phyloP scores from a whole-genome alignment of 2,329 filamentous ascomycete species.

The Phyllosticta ampelicida region DNA sequence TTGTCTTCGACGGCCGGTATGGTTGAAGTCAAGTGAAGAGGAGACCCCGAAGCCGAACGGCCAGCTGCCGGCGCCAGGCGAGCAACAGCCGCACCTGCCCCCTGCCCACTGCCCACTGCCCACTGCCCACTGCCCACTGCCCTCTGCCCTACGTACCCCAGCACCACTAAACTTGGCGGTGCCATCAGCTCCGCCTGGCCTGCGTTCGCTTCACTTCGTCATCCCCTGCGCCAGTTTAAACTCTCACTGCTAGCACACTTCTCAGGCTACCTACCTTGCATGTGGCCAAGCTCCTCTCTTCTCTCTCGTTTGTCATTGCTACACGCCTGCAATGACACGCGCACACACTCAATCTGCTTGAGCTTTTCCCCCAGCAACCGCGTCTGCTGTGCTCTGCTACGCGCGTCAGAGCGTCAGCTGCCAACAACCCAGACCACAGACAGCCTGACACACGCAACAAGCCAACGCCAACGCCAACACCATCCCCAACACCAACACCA shows the following conservation, averaged over 20 bases:
- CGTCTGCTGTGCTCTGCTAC: background rate
- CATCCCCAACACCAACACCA: conserved; percentile 1
- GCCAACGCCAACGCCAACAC: background rate
- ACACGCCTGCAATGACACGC: background rate
- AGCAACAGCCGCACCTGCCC: background rate
- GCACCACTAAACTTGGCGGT: background rate
- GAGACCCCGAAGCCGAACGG: too few species aligned
- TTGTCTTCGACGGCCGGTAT: background rate
- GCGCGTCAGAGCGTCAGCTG: background rate
- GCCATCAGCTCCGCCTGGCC: background rate
- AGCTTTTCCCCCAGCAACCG: background rate
- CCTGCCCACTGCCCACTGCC: too few species aligned
- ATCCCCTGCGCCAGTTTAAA: background rate
- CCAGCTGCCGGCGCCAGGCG: background rate
- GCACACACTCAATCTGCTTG: background rate
- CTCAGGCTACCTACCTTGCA: too few species aligned
- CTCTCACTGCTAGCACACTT: too few species aligned
- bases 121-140: too few species aligned
- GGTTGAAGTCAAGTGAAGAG: background rate
- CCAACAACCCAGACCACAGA: conserved; percentile 4
- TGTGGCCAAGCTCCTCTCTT: too few species aligned
- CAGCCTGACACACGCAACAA: conserved; percentile 3
- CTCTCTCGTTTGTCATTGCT: background rate
- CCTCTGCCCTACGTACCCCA: background rate
- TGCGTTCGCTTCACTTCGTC: background rate